A percentile compares a stretch with the other conserved stretches of the same genome.
These are phyloP conservation scores for Rosa chinensis DNA, from an alignment of 306 rosid species.

Conservation along the genomic window DNA sequence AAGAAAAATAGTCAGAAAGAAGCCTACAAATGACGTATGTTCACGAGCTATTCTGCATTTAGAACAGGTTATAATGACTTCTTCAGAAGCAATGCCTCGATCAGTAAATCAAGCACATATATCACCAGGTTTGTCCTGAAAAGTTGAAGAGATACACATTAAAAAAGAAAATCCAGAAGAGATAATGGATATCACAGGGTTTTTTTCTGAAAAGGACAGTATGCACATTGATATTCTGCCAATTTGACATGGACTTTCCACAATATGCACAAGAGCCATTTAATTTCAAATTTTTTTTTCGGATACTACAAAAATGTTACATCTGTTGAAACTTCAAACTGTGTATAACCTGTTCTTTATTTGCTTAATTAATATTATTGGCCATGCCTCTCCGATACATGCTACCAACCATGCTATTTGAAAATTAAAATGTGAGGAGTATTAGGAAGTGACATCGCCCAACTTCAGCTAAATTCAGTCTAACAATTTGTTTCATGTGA, in stretches of 20 bases:
- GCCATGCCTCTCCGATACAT: too few species aligned
- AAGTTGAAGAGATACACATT: slow-evolving; percentile 10
- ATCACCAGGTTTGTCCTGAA: slow-evolving; percentile 54
- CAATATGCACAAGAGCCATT: too few species aligned
- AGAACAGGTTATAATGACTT: slow-evolving; percentile 32
- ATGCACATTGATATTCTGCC: too few species aligned
- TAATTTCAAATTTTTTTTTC: background rate
- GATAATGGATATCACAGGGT: too few species aligned
- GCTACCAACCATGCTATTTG: background rate
- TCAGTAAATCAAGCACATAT: slow-evolving; percentile 47
- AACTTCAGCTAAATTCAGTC: background rate
- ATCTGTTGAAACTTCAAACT: too few species aligned
- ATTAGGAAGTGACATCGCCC: background rate
- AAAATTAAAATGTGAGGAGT: background rate
- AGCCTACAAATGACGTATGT: slow-evolving; percentile 36
- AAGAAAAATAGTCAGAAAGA: too few species aligned
- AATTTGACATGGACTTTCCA: too few species aligned
- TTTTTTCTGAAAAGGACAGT: too few species aligned
- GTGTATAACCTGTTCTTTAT: too few species aligned
- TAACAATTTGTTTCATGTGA: background rate
- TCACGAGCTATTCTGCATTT: slow-evolving; percentile 43
- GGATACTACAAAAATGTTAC: too few species aligned
- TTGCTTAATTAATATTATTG: too few species aligned
- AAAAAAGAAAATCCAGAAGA: background rate
- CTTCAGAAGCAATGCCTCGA: slow-evolving; percentile 31